Evolutionary conservation across 1,139 yeast species (phyloP).

Genomic region (Spathaspora sp.): DNA sequence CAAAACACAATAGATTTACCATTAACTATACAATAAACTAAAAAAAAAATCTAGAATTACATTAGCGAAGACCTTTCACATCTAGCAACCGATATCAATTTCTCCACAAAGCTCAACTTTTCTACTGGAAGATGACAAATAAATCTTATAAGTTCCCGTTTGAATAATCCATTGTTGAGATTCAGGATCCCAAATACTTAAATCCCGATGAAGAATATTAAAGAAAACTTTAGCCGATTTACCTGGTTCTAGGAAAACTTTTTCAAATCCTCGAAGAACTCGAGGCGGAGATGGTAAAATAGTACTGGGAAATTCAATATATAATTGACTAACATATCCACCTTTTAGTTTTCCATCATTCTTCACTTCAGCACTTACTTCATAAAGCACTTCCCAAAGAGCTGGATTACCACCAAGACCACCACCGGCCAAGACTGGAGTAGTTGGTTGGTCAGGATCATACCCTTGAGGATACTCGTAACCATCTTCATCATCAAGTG

Average conservation of each 20-base stretch:
- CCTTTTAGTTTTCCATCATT: slow-evolving; percentile 55
- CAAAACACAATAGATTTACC: neutral
- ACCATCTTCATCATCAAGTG: slow-evolving; percentile 36
- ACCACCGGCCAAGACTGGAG: slow-evolving; percentile 55
- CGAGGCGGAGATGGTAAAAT: slow-evolving; percentile 46
- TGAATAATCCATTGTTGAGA: slow-evolving; percentile 63
- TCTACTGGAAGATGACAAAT: slow-evolving; percentile 54
- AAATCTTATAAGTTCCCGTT: slow-evolving; percentile 55
- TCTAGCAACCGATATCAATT: slow-evolving; percentile 38
- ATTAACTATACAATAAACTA: neutral
- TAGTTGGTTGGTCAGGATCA: slow-evolving; percentile 35
- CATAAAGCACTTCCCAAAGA: slow-evolving; percentile 46
- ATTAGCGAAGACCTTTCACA: neutral
- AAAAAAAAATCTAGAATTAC: neutral
- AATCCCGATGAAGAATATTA: slow-evolving; percentile 52
- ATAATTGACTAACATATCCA: slow-evolving; percentile 55
- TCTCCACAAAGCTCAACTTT: slow-evolving; percentile 50
- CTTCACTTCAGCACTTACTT: slow-evolving; percentile 46
- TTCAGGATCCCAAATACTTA: slow-evolving; percentile 58
- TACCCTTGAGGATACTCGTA: slow-evolving; percentile 57
- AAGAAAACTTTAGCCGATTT: slow-evolving; percentile 39
- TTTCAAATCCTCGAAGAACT: slow-evolving; percentile 60
- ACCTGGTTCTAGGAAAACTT: slow-evolving; percentile 50
- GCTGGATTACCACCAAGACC: slow-evolving; percentile 54
- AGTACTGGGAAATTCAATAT: slow-evolving; percentile 54